phyloP scores from a whole-genome alignment of 441 rosid genomes.

The Raphanus hybrid region DNA sequence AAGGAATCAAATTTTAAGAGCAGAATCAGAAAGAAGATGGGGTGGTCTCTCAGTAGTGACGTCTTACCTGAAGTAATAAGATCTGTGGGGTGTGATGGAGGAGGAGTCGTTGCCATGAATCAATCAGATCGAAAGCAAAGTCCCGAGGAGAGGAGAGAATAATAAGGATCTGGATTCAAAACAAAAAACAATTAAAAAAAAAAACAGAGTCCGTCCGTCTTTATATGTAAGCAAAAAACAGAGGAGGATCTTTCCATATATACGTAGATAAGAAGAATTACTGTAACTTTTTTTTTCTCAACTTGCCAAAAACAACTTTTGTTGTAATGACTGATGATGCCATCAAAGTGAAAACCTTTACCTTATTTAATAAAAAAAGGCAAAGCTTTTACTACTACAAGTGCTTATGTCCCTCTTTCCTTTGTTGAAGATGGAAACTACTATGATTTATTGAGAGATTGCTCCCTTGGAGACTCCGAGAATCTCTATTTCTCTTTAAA shows the following conservation, averaged over 20 bases:
- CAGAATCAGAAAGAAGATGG: slow-evolving; percentile 27
- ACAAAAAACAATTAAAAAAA: slow-evolving; percentile 27
- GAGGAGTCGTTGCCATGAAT: slow-evolving; percentile 70
- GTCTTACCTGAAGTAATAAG: slow-evolving; percentile 54
- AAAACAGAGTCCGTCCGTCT: slow-evolving; percentile 38
- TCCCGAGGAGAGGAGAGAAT: not conserved
- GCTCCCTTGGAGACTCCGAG: slow-evolving; percentile 39
- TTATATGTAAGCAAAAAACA: slow-evolving; percentile 37
- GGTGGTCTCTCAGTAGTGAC: slow-evolving; percentile 22
- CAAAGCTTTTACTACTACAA: slow-evolving; percentile 7
- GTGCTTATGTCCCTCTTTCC: not conserved
- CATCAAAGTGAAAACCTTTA: slow-evolving; percentile 38
- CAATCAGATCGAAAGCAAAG: slow-evolving; percentile 41
- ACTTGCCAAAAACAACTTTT: slow-evolving; percentile 32
- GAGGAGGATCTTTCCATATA: slow-evolving; percentile 40
- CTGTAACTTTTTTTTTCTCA: not conserved
- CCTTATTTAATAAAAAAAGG: slow-evolving; percentile 27
- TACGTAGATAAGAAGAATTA: not conserved
- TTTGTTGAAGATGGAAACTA: slow-evolving; percentile 29
- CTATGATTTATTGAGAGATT: slow-evolving; percentile 32
- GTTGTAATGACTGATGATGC: slow-evolving; percentile 34
- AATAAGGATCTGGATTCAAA: slow-evolving; percentile 50
- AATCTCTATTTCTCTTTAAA: slow-evolving; percentile 3
- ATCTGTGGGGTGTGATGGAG: slow-evolving; percentile 58
- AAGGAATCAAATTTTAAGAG: slow-evolving; percentile 34